Conservation (phyloP, 805 yeast genomes). For the Maudiozyma turicensis region DNA sequence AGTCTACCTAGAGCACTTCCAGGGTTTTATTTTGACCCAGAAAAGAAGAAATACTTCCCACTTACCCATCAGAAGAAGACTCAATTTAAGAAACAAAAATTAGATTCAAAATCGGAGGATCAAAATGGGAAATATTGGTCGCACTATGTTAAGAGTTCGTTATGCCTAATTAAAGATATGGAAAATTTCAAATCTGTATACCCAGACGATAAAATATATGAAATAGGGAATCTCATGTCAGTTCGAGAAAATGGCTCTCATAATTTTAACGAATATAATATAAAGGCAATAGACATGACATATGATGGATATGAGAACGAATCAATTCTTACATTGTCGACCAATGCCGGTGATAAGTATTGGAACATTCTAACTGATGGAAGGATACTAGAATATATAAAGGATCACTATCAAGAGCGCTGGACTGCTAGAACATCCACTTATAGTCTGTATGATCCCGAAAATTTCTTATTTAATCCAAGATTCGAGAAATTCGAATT, state of each 20-base stretch:
- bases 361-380: background rate
- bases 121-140: background rate
- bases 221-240: background rate
- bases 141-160: no score
- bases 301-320: background rate
- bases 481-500: background rate
- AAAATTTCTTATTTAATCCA: background rate
- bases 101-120: background rate
- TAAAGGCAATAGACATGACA: background rate
- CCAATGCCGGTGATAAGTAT: background rate
- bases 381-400: background rate
- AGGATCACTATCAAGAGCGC: background rate
- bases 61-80: conserved; percentile 2
- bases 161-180: no score
- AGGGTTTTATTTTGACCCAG: conserved; percentile 23
- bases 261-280: background rate
- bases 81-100: conserved; percentile 2
- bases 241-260: background rate
- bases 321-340: background rate
- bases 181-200: background rate
- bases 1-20: conserved; percentile 14
- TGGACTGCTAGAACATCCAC: background rate
- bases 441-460: background rate
- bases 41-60: conserved; percentile 19
- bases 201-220: background rate